Conservation (phyloP, 2,329 filamentous ascomycete genomes). For the Endocalyx cinctus region DNA sequence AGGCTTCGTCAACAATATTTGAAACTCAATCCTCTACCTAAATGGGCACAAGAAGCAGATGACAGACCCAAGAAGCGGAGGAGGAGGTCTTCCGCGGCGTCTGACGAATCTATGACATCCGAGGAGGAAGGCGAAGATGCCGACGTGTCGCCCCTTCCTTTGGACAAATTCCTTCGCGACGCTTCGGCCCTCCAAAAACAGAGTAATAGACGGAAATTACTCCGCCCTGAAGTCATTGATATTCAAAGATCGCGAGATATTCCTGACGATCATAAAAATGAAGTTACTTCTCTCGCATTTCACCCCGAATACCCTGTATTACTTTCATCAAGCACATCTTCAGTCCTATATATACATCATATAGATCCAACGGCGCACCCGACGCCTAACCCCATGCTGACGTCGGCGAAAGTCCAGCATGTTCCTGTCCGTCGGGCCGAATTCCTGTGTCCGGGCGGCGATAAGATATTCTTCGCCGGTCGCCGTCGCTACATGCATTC, state of each 20-base stretch:
- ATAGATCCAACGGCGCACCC: slow-evolving; percentile 71
- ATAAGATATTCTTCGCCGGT: slow-evolving; percentile 82
- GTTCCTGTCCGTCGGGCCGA: slow-evolving; percentile 81
- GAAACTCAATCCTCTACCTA: slow-evolving; percentile 54
- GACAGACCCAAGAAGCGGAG: slow-evolving; percentile 46
- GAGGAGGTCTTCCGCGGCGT: slow-evolving; percentile 45
- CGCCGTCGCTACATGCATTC: slow-evolving; percentile 88
- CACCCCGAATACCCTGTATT: slow-evolving; percentile 86
- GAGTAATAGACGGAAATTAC: slow-evolving; percentile 58
- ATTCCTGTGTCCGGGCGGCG: slow-evolving; percentile 69
- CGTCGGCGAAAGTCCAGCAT: slow-evolving; percentile 78
- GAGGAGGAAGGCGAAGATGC: slow-evolving; percentile 36
- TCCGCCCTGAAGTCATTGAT: slow-evolving; percentile 83
- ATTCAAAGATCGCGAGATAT: slow-evolving; percentile 89
- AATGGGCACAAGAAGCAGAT: slow-evolving; percentile 53
- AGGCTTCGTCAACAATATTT: slow-evolving; percentile 75
- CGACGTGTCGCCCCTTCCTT: slow-evolving; percentile 65
- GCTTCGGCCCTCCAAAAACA: slow-evolving; percentile 59
- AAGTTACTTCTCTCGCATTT: slow-evolving; percentile 80
- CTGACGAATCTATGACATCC: slow-evolving; percentile 26
- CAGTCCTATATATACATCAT: slow-evolving; percentile 84
- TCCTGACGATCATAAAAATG: slow-evolving; percentile 69
- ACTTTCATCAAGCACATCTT: slow-evolving; percentile 81
- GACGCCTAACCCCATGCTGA: slow-evolving; percentile 82
- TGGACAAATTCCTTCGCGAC: slow-evolving; percentile 76